Evolutionary conservation across 164 flowering plant genomes (phyloP).

Genomic region (Platanus orientalis): DNA sequence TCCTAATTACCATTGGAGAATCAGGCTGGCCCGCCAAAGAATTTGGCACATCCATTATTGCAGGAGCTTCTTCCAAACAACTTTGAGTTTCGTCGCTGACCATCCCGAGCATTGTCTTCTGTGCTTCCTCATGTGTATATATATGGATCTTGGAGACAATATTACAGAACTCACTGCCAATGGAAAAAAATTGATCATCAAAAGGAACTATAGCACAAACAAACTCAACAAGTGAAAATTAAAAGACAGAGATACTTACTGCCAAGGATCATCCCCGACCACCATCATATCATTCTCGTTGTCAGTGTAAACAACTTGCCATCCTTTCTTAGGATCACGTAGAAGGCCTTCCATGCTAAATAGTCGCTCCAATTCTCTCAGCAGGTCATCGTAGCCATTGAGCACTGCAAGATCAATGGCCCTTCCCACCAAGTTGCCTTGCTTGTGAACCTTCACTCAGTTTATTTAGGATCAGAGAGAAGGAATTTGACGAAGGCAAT

Average conservation of each 20-base stretch:
- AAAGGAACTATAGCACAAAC: not conserved
- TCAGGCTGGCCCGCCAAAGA: constrained; percentile 56
- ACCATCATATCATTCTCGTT: constrained; percentile 83
- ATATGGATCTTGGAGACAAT: constrained; percentile 74
- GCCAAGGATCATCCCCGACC: constrained; percentile 95
- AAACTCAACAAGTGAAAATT: not conserved
- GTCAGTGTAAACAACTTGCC: constrained; percentile 86
- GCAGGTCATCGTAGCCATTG: constrained; percentile 59
- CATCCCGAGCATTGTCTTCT: constrained; percentile 59
- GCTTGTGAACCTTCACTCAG: constrained; percentile 80
- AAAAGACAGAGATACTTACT: constrained; percentile 46
- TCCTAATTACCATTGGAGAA: constrained; percentile 36
- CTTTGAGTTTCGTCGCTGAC: constrained; percentile 73
- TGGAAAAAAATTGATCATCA: not conserved
- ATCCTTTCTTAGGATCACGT: constrained; percentile 61
- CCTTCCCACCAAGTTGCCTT: constrained; percentile 89
- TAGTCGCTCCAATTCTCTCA: constrained; percentile 66
- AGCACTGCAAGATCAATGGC: constrained; percentile 79
- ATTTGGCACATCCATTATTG: constrained; percentile 44
- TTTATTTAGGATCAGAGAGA: constrained; percentile 15
- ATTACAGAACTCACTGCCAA: constrained; percentile 71
- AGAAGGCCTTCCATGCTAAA: constrained; percentile 87
- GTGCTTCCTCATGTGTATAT: constrained; percentile 75
- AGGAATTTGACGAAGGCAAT: constrained; percentile 7
- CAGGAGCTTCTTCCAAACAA: constrained; percentile 76